Percentiles rank a stretch among this genome's conserved stretches.
Conservation (phyloP, 495 filamentous ascomycete species). For the Daldinia grandis region DNA sequence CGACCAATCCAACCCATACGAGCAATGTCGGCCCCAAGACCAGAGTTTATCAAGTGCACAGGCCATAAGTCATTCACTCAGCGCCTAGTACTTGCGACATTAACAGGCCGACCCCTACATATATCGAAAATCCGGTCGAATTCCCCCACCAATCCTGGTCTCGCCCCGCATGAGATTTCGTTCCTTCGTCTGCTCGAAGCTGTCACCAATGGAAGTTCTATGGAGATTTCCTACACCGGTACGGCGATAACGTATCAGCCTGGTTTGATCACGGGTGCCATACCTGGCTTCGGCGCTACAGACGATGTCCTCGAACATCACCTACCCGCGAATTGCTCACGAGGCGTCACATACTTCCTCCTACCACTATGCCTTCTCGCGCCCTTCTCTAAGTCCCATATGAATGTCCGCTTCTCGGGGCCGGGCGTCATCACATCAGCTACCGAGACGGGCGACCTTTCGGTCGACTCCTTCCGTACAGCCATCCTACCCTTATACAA, state of each 20-base stretch:
- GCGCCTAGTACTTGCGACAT: conserved; percentile 87
- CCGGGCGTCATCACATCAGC: conserved; percentile 92
- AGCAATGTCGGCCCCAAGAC: conserved; percentile 53
- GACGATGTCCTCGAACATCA: conserved; percentile 77
- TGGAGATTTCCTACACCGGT: conserved; percentile 95
- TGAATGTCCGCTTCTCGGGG: conserved; percentile 89
- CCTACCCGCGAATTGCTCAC: conserved; percentile 73
- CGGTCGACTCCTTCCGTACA: conserved; percentile 90
- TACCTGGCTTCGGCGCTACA: conserved; percentile 69
- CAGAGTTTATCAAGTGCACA: conserved; percentile 71
- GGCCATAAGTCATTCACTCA: conserved; percentile 82
- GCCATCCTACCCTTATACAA: conserved; percentile 90
- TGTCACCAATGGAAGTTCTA: conserved; percentile 91
- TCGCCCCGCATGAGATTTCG: conserved; percentile 91
- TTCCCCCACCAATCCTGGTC: conserved; percentile 83
- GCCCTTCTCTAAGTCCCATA: conserved; percentile 86
- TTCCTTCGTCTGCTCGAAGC: conserved; percentile 94
- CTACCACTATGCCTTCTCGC: conserved; percentile 88
- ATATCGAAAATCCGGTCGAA: conserved; percentile 91
- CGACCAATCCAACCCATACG: conserved; percentile 7
- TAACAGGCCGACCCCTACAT: conserved; percentile 87
- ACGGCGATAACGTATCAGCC: conserved; percentile 91
- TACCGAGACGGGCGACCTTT: conserved; percentile 81
- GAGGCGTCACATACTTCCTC: conserved; percentile 92
- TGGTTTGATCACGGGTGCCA: conserved; percentile 85